These are phyloP conservation scores for Tylopilus vinaceipallidus DNA, from an alignment of 768 basidiomycete genomes.

Conservation along the genomic window DNA sequence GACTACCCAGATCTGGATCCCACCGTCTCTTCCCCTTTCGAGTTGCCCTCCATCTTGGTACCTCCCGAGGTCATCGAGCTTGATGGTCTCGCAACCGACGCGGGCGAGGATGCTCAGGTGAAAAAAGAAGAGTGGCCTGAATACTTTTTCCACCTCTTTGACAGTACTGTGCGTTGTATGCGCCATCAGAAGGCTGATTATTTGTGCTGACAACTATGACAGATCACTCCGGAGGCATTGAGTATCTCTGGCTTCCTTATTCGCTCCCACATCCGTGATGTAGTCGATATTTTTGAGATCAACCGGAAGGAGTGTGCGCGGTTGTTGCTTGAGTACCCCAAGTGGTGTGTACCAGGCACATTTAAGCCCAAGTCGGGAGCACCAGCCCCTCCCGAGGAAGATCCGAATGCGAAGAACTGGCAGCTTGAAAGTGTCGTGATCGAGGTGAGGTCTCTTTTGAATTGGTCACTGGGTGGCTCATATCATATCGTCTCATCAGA, in stretches of 20 bases:
- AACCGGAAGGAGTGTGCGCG: constrained; percentile 95
- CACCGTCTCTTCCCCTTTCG: constrained; percentile 47
- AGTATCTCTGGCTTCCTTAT: constrained; percentile 79
- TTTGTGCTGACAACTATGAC: constrained; percentile 3
- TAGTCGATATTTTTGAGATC: constrained; percentile 87
- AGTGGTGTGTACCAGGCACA: constrained; percentile 78
- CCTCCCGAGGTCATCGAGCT: constrained; percentile 87
- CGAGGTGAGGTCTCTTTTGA: constrained; percentile 50
- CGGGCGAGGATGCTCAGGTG: constrained; percentile 66
- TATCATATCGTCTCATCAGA: constrained; percentile 38
- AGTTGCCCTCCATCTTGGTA: constrained; percentile 76
- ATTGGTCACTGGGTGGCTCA: background rate
- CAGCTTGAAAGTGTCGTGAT: constrained; percentile 87
- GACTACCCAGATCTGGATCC: constrained; percentile 44
- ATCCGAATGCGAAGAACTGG: constrained; percentile 65
- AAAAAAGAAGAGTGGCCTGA: constrained; percentile 85
- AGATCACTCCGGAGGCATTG: constrained; percentile 77
- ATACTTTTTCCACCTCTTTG: constrained; percentile 66
- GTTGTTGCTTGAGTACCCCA: constrained; percentile 80
- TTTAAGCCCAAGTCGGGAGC: constrained; percentile 79
- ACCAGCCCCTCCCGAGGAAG: constrained; percentile 45
- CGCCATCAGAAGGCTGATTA: background rate
- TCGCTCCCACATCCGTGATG: constrained; percentile 70
- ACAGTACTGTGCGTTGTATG: constrained; percentile 45
- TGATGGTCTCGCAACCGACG: constrained; percentile 65